These are phyloP conservation scores for Ophiostoma montium DNA, from an alignment of 2,329 filamentous ascomycete species.

Conservation along the genomic window DNA sequence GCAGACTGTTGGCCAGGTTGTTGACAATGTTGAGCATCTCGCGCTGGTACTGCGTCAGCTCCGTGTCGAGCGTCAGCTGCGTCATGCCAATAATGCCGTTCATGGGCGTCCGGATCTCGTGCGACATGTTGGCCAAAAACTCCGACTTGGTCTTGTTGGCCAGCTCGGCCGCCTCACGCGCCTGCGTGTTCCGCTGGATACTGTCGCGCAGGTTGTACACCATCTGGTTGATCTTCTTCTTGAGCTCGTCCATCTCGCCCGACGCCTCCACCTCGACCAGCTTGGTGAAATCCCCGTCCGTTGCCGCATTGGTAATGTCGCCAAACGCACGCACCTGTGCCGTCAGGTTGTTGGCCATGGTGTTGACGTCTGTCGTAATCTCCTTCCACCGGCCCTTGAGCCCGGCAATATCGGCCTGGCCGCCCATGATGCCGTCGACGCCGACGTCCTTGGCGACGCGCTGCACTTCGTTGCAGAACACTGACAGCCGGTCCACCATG, in stretches of 20 bases:
- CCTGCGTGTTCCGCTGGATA: conserved; percentile 92
- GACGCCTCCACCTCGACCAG: conserved; percentile 94
- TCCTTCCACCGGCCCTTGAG: conserved; percentile 95
- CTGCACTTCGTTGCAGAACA: conserved; percentile 93
- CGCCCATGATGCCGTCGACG: conserved; percentile 96
- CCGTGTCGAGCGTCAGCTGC: conserved; percentile 84
- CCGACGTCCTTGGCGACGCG: conserved; percentile 92
- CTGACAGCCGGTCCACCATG: conserved; percentile 91
- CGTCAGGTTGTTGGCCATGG: conserved; percentile 68
- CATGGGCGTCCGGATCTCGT: conserved; percentile 95
- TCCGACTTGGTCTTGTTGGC: conserved; percentile 98
- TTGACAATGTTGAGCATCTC: conserved; percentile 99
- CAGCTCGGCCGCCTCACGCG: conserved; percentile 80
- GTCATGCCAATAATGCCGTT: conserved; percentile 99
- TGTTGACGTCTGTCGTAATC: conserved; percentile 93
- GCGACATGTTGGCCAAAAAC: conserved; percentile 97
- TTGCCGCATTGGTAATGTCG: conserved; percentile 95
- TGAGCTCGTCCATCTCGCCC: conserved; percentile 97
- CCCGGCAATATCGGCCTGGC: conserved; percentile 86
- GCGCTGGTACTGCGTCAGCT: conserved; percentile 85
- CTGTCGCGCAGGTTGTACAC: conserved; percentile 88
- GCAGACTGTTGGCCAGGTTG: conserved; percentile 83
- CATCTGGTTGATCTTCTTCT: conserved; percentile 99
- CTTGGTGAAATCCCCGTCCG: conserved; percentile 93
- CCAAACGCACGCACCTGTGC: conserved; percentile 96